Percentiles rank a stretch among this genome's conserved stretches.
These are phyloP conservation scores for Saraca asoca DNA, from an alignment of 331 rosid genomes.

Conservation along the genomic window DNA sequence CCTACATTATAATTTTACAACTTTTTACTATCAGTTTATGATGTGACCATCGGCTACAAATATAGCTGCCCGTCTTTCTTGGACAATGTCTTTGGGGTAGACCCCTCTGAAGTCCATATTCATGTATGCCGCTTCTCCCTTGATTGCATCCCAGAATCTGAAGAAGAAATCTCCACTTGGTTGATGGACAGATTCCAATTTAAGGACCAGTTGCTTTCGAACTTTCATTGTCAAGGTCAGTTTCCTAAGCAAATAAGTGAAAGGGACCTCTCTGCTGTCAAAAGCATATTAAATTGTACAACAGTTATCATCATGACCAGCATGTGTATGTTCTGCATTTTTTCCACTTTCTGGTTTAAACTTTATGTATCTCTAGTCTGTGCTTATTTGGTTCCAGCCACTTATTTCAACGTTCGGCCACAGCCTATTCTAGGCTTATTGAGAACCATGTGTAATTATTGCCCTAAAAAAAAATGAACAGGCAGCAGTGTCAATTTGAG, in stretches of 20 bases:
- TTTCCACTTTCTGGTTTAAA: conserved; percentile 13
- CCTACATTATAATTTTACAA: conserved; percentile 11
- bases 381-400: not conserved
- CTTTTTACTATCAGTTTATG: conserved; percentile 61
- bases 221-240: conserved; percentile 56
- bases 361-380: too few relatives aligned
- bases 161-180: conserved; percentile 58
- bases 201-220: conserved; percentile 69
- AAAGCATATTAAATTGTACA: conserved; percentile 52
- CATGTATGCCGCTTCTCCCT: conserved; percentile 52
- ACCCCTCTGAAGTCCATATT: conserved; percentile 71
- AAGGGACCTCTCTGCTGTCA: conserved; percentile 48
- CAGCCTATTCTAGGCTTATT: too few relatives aligned
- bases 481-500: too few relatives aligned
- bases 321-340: conserved; percentile 45
- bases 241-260: conserved; percentile 63
- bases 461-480: too few relatives aligned
- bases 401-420: conserved; percentile 23
- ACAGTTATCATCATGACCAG: conserved; percentile 45
- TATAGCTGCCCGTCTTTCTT: conserved; percentile 69
- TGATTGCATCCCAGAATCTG: conserved; percentile 58
- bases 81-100: conserved; percentile 65
- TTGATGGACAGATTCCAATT: conserved; percentile 48
- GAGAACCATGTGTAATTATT: too few relatives aligned
- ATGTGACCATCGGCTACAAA: conserved; percentile 74